Conservation (phyloP, 768 basidiomycete genomes). For the Gloeophyllum trabeum region DNA sequence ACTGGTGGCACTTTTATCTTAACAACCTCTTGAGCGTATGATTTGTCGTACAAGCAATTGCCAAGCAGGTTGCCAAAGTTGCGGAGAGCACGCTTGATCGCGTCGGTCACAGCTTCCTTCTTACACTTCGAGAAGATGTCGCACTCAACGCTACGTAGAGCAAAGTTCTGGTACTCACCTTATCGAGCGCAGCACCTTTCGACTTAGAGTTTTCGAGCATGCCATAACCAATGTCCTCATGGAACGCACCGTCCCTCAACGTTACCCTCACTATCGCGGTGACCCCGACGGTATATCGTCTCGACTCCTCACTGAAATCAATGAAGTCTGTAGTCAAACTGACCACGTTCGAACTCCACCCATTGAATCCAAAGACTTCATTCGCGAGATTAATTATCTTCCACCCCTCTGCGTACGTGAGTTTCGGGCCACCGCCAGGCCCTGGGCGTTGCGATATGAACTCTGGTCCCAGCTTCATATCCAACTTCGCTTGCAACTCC, state of each 20-base stretch:
- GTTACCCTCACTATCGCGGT: conserved; percentile 84
- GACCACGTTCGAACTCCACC: conserved; percentile 80
- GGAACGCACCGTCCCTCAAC: conserved; percentile 75
- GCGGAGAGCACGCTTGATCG: conserved; percentile 78
- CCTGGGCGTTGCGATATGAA: conserved; percentile 85
- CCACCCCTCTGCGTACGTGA: conserved; percentile 97
- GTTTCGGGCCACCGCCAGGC: conserved; percentile 74
- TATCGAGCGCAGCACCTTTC: conserved; percentile 83
- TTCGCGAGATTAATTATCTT: conserved; percentile 97
- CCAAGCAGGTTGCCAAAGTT: conserved; percentile 93
- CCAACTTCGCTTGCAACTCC: conserved; percentile 67
- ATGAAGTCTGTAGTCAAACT: conserved; percentile 68
- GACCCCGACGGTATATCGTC: conserved; percentile 60
- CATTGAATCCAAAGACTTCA: conserved; percentile 97
- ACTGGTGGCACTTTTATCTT: conserved; percentile 85
- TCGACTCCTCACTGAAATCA: conserved; percentile 62
- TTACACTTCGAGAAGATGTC: conserved; percentile 66
- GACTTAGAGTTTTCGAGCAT: conserved; percentile 73
- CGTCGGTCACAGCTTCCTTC: conserved; percentile 97
- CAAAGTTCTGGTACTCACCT: conserved; percentile 40
- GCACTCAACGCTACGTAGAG: too few species aligned
- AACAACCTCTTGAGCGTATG: conserved; percentile 70
- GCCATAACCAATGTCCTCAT: conserved; percentile 94
- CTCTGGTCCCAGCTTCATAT: conserved; percentile 89
- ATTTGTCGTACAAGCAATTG: conserved; percentile 96